Conservation (phyloP, 2,329 filamentous ascomycete genomes). For the Fusarium guadeloupense region DNA sequence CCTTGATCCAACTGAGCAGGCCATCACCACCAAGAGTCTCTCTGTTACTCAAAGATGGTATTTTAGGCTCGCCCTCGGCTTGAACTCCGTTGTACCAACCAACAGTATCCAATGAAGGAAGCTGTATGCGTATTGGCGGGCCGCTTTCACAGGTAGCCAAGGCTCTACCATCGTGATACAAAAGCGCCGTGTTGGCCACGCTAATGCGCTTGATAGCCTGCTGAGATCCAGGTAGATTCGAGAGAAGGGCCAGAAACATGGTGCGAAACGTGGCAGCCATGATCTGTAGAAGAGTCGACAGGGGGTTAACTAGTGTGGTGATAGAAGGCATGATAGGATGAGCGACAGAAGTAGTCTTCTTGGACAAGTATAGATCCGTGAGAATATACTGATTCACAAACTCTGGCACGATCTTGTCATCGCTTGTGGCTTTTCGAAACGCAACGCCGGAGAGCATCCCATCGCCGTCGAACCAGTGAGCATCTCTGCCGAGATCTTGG, state of each 20-base stretch:
- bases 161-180: conserved; percentile 75
- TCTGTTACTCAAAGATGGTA: accelerated
- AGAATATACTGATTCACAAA: conserved; percentile 76
- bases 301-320: conserved; percentile 70
- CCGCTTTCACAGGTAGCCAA: conserved; percentile 77
- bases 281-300: conserved; percentile 12
- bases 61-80: conserved; percentile 59
- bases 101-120: conserved; percentile 72
- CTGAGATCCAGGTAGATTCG: conserved; percentile 46
- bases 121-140: conserved; percentile 70
- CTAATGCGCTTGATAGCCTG: conserved; percentile 72
- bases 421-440: conserved; percentile 56
- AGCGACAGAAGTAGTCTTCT: conserved; percentile 56
- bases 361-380: conserved; percentile 70
- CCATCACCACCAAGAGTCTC: conserved; percentile 62
- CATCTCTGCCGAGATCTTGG: conserved; percentile 66
- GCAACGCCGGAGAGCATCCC: conserved; percentile 76
- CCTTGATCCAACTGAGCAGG: conserved; percentile 68
- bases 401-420: conserved; percentile 60
- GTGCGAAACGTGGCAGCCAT: conserved; percentile 7
- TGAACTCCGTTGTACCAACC: conserved; percentile 73
- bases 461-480: conserved; percentile 80
- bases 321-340: conserved; percentile 73
- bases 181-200: conserved; percentile 72
- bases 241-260: conserved; percentile 53